Evolutionary conservation across 1,284 basidiomycete genomes (phyloP), one percentile per base, ranked within the genome.

Genomic region (Porodaedalea pini): DNA sequence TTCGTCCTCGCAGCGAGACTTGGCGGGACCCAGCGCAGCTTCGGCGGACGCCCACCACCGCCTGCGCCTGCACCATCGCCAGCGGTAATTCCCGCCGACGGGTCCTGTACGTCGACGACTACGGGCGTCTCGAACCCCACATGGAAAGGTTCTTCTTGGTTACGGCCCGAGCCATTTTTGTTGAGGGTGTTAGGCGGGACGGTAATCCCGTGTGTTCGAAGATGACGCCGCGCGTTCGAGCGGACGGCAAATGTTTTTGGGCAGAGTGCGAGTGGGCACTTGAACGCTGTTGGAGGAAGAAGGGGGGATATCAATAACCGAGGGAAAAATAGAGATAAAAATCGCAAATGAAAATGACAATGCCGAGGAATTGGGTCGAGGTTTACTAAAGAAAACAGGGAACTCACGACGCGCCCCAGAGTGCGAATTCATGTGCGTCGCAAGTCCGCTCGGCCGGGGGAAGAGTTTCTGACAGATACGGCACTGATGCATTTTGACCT

Each of bases 401-500:
- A 17, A 71, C 80, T 64, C 68, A 82, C 86, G 86, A 68, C 82
- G 83, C 36, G 77, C 77, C 37, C 84, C 83, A 0, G 80, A 84
- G 67, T 89, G 86, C 37, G 81, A 82, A 61, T 85, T 82, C 83
- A 87, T 86, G 69, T 88, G 86, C 10, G 86, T 87, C 51, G 75
- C 74, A 45, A 88, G 73, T n/a, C 82, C 84, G 61, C 83, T 85
- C 0, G 85, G 86, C 31, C 81, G 73, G 55, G 81, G 82, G 66
- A 86, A 86, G 40, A 75, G 68, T 68, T 85, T 86, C 40, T 72
- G 67, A 66, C 83, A 86, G 3, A 83, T 71, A 21, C 68, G 68
- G 66, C 83, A 82, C 60, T 73, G 71, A 65, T 80, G 79, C 74
- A 80, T 78, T 68, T 80, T 80, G 32, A 74, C 72, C 65, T 75